A percentile compares a stretch with the other conserved stretches of the same genome.
These are phyloP conservation scores for Neurospora intermedia DNA, from an alignment of 495 filamentous ascomycete genomes.

Conservation along the genomic window DNA sequence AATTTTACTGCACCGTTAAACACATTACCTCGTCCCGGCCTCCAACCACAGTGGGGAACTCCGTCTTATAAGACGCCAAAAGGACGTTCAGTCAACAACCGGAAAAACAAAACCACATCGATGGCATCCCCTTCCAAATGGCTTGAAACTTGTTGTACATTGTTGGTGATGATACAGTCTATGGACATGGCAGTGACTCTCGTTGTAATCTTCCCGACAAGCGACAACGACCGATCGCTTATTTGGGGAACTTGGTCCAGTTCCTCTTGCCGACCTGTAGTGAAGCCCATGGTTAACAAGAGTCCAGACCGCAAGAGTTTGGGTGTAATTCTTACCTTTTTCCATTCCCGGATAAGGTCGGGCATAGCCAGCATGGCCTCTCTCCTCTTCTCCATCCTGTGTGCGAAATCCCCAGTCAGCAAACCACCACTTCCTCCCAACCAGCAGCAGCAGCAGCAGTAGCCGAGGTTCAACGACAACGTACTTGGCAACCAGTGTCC, in stretches of 20 bases:
- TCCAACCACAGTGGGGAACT: neutral
- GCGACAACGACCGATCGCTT: constrained; percentile 4
- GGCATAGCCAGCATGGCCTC: constrained; percentile 93
- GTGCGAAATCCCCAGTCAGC: constrained; percentile 14
- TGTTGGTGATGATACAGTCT: constrained; percentile 16
- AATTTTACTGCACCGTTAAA: neutral
- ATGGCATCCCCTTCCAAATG: neutral
- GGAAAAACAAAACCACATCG: neutral
- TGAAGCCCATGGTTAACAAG: constrained; percentile 6
- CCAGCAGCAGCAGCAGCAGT: neutral
- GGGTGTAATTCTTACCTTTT: constrained; percentile 49
- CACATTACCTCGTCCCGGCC: neutral
- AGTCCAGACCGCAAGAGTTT: neutral
- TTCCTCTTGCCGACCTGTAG: constrained; percentile 68
- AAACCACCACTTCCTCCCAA: neutral
- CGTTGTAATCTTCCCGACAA: constrained; percentile 1
- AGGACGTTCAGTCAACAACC: neutral
- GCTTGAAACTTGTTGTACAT: constrained; percentile 14
- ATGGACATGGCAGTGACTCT: constrained; percentile 3
- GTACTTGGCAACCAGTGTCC: constrained; percentile 65
- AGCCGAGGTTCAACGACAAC: constrained; percentile 17
- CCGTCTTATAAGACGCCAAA: neutral
- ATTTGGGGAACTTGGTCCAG: constrained; percentile 88
- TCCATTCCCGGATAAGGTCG: constrained; percentile 80
- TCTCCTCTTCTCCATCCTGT: constrained; percentile 73